phyloP scores from a whole-genome alignment of 805 yeast genomes.

The Diddensiella transvaalensis region DNA sequence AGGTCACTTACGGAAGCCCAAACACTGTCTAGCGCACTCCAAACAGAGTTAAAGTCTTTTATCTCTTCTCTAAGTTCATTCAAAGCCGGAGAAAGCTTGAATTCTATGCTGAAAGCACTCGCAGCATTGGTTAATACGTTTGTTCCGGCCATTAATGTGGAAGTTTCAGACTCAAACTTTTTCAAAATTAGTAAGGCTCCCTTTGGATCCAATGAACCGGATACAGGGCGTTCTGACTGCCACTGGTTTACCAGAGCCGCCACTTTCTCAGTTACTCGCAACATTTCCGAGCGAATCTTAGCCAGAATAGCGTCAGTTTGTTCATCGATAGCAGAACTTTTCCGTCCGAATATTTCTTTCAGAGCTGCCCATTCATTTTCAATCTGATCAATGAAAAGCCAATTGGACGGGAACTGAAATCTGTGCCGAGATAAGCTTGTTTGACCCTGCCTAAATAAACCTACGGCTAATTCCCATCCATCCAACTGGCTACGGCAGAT shows the following conservation, averaged over 20 bases:
- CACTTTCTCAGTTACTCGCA: slow-evolving; percentile 36
- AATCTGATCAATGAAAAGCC: slow-evolving; percentile 64
- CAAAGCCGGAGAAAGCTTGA: slow-evolving; percentile 32
- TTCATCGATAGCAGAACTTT: slow-evolving; percentile 39
- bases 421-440: slow-evolving; percentile 41
- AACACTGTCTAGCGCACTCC: slow-evolving; percentile 56
- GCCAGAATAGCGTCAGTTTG: slow-evolving; percentile 43
- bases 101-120: slow-evolving; percentile 34
- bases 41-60: slow-evolving; percentile 53
- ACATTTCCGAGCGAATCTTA: slow-evolving; percentile 41
- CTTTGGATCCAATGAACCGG: slow-evolving; percentile 28
- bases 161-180: slow-evolving; percentile 28
- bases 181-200: slow-evolving; percentile 27
- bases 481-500: slow-evolving; percentile 26
- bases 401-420: slow-evolving; percentile 46
- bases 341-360: slow-evolving; percentile 36
- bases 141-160: slow-evolving; percentile 15
- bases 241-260: slow-evolving; percentile 41
- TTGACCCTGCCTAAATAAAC: slow-evolving; percentile 38
- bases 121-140: slow-evolving; percentile 35
- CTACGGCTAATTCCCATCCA: slow-evolving; percentile 25
- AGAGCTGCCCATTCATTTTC: slow-evolving; percentile 46
- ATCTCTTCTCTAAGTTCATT: slow-evolving; percentile 45
- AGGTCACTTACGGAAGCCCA: slow-evolving; percentile 46
- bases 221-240: slow-evolving; percentile 37